Percentiles rank a stretch among this genome's conserved stretches.
Conservation (phyloP, 805 yeast species). For the Priceomyces castillae region DNA sequence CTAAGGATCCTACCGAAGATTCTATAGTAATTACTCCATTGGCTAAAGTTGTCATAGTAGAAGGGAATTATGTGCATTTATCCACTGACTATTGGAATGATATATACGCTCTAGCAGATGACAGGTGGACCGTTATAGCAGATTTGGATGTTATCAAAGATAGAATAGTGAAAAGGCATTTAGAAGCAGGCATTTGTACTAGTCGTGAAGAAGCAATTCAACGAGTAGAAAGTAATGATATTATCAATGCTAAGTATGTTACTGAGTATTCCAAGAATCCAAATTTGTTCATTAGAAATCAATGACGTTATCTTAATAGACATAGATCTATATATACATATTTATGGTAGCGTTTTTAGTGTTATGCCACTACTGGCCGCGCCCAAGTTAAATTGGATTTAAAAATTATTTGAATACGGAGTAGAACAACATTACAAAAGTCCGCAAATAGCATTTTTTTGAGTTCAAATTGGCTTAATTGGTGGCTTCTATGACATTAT, state of each 20-base stretch:
- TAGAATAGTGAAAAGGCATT: slow-evolving; percentile 64
- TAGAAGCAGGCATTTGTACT: slow-evolving; percentile 46
- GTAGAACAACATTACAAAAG: no score
- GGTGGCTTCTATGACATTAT: background rate
- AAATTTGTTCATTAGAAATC: background rate
- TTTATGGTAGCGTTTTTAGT: no score
- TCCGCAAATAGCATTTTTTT: no score
- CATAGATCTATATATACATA: no score
- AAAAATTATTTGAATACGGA: no score
- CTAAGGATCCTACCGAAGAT: slow-evolving; percentile 61
- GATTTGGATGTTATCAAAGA: slow-evolving; percentile 43
- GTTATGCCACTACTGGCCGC: no score
- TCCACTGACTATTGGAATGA: slow-evolving; percentile 54
- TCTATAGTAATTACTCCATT: slow-evolving; percentile 43
- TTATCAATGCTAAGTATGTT: slow-evolving; percentile 51
- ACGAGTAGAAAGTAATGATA: slow-evolving; percentile 52
- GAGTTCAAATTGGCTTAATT: background rate
- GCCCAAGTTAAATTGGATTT: no score
- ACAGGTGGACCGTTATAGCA: slow-evolving; percentile 48
- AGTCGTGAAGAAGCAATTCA: slow-evolving; percentile 45
- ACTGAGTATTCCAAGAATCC: slow-evolving; percentile 6
- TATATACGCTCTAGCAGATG: slow-evolving; percentile 34
- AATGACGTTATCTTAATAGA: no score
- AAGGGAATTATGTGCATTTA: slow-evolving; percentile 67
- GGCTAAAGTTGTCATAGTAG: slow-evolving; percentile 57